Evolutionary conservation across 768 basidiomycete species (phyloP).

Genomic region (Auricularia heimuer): DNA sequence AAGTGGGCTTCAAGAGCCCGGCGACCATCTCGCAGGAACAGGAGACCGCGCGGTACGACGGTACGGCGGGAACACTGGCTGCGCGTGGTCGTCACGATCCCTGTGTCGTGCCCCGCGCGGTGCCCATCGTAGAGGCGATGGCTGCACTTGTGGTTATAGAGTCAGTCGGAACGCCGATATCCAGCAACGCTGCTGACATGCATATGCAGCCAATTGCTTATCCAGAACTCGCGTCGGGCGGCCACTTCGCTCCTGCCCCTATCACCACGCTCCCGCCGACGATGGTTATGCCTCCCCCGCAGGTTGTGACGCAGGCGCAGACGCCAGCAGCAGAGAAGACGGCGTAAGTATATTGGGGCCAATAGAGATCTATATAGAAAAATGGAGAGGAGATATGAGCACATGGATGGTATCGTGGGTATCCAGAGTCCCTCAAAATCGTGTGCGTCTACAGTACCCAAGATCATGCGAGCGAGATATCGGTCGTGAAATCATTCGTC

Average conservation of each 20-base stretch:
- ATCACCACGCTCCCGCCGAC: conserved; percentile 85
- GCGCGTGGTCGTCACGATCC: conserved; percentile 94
- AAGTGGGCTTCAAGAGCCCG: conserved; percentile 95
- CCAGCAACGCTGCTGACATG: neutral
- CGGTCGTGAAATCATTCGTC: neutral
- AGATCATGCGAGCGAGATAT: neutral
- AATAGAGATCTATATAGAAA: neutral
- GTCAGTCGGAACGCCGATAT: conserved; percentile 15
- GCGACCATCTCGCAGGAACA: conserved; percentile 95
- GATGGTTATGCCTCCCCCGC: conserved; percentile 61
- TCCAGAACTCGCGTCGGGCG: conserved; percentile 75
- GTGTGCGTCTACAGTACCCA: neutral
- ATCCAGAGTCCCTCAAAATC: neutral
- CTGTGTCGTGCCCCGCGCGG: conserved; percentile 93
- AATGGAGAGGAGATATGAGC: neutral
- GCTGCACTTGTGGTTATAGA: conserved; percentile 94
- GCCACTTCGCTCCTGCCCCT: conserved; percentile 73
- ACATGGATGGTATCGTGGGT: neutral
- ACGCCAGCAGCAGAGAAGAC: neutral
- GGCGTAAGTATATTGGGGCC: conserved; percentile 4
- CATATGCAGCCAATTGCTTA: conserved; percentile 50
- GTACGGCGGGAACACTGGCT: conserved; percentile 77
- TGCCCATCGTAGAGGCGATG: conserved; percentile 98
- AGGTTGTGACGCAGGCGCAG: neutral
- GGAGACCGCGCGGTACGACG: conserved; percentile 86